Conservation (phyloP, 352 stramenopile genomes). For the Thalassiosira hispida region DNA sequence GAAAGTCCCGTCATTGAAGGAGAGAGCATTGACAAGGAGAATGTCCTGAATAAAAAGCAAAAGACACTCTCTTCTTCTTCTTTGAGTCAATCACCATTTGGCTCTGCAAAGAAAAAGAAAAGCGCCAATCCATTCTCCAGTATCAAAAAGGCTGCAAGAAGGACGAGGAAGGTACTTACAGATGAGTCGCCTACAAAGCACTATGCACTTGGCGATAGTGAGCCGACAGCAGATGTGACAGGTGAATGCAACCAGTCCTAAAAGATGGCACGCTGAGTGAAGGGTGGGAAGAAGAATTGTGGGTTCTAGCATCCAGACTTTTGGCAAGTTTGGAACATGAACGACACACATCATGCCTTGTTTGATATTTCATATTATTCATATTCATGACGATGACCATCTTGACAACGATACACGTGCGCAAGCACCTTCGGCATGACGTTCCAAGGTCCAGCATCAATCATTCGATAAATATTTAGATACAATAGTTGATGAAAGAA, state of each 20-base stretch:
- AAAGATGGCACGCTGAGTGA: too few relatives aligned
- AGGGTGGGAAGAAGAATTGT: too few relatives aligned
- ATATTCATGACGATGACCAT: too few relatives aligned
- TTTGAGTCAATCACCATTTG: conserved; percentile 17
- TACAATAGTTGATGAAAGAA: too few relatives aligned
- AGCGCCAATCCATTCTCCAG: conserved; percentile 42
- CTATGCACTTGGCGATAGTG: conserved; percentile 43
- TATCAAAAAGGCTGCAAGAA: conserved; percentile 46
- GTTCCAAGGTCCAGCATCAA: too few relatives aligned
- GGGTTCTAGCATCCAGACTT: too few relatives aligned
- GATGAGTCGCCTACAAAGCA: conserved; percentile 55
- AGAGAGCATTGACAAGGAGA: conserved; percentile 39
- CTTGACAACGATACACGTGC: too few relatives aligned
- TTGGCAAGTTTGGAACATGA: conserved; percentile 18
- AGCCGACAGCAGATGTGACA: conserved; percentile 67
- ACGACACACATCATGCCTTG: too few relatives aligned
- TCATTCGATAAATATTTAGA: too few relatives aligned
- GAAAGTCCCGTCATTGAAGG: conserved; percentile 18
- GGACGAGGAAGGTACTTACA: conserved; percentile 27
- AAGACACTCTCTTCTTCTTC: conserved; percentile 37
- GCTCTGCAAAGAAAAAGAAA: conserved; percentile 51
- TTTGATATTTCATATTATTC: too few relatives aligned
- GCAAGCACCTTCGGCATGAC: too few relatives aligned
- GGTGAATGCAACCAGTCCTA: conserved; percentile 78
- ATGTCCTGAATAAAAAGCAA: conserved; percentile 35